Evolutionary conservation across 176 grass and related monocot genomes (phyloP), one percentile per base, ranked within the genome.

Genomic region (Stipa capillata): DNA sequence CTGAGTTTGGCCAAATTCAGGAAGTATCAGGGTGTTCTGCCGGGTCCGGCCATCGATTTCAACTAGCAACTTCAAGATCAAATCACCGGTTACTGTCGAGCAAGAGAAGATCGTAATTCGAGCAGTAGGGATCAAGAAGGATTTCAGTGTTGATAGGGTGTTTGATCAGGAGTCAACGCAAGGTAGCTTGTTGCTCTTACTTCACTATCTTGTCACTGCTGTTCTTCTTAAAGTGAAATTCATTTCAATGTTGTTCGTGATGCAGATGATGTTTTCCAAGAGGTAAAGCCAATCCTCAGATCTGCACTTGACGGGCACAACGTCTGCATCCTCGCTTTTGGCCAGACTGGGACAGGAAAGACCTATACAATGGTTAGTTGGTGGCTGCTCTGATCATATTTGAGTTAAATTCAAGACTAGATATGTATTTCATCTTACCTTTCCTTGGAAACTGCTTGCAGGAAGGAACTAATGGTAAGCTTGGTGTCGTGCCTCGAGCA

Each of bases 11-110:
- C 35, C 11, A 33, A 73, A 61, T 93, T 58, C 89, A 98, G 96
- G 96, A 85, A 94, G 92, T 60, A 89, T 98, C 61, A 98, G 92
- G 79, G 92, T 93, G 24, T 98, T 94, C 88, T 94, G 92, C 74
- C 83, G 96, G 65, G 82, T 98, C 34, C 72, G 81, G 10, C 80
- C 73, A 17, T 83, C 52, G 73, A 70, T 73, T 48, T 61, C 76
- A 16, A 76, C 47, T 18, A 85, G 80, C 70, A 84, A 74, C 9
- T 60, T 67, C 54, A 87, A 73, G 52, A 53, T 27, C 9, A 82
- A 61, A 85, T 79, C 85, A 49, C 56, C 58, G 0, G 60, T 94
- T 62, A 85, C 78, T 5, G 45, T 84, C 8, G 74, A 91, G 37
- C 75, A 71, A 35, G 87, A 98, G 37, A 98, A 84, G 83, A 87